phyloP scores from a whole-genome alignment of 2,329 filamentous ascomycete species.

The Pseudopithomyces maydicus region DNA sequence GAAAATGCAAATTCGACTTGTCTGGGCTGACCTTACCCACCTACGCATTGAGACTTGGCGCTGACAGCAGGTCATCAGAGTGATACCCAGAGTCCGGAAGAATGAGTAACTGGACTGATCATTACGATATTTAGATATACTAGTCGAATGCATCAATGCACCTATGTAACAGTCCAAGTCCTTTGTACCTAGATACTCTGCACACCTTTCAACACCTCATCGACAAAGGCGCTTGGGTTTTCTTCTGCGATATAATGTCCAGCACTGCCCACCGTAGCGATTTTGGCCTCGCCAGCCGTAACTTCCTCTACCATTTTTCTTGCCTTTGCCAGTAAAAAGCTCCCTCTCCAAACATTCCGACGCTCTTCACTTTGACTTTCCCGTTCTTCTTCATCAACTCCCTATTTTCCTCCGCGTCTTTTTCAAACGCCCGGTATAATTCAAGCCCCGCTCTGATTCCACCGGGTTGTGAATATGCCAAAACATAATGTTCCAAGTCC shows the following conservation, averaged over 20 bases:
- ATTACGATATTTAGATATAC: no score
- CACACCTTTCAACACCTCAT: conserved; percentile 24
- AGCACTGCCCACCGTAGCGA: conserved; percentile 21
- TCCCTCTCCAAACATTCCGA: conserved; percentile 31
- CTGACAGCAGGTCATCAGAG: no score
- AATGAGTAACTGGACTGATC: no score
- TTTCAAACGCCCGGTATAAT: conserved; percentile 42
- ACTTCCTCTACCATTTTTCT: conserved; percentile 29
- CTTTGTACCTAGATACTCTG: neutral
- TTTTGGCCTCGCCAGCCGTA: conserved; percentile 14
- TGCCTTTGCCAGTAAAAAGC: conserved; percentile 22
- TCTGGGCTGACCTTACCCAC: no score
- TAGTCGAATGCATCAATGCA: no score
- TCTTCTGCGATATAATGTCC: conserved; percentile 35
- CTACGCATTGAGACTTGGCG: no score
- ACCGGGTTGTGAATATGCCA: conserved; percentile 31
- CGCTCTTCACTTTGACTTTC: conserved; percentile 29
- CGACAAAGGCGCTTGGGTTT: conserved; percentile 24
- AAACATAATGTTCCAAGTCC: conserved; percentile 49
- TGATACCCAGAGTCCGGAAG: no score
- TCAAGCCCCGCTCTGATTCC: conserved; percentile 39
- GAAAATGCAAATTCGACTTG: no score
- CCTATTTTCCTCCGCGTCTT: conserved; percentile 34
- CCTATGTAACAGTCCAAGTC: no score
- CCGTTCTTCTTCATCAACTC: conserved; percentile 23